Percentiles rank a stretch among this genome's conserved stretches.
phyloP scores from a whole-genome alignment of 768 basidiomycete genomes.

The Panaeolus cyanescens region DNA sequence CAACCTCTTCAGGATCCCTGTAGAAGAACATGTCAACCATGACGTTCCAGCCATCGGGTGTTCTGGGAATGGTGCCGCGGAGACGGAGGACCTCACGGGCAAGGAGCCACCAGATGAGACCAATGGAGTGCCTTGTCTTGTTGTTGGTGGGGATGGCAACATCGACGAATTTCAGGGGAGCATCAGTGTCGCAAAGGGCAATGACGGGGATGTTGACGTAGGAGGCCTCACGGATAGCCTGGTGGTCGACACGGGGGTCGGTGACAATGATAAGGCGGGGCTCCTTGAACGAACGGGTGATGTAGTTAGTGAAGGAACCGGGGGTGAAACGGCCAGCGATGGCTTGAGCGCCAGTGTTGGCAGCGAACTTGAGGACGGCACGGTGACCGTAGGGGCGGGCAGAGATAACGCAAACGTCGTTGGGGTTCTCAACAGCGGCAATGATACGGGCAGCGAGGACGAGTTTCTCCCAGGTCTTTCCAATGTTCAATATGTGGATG shows the following conservation, averaged over 20 bases:
- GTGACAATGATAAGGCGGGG: constrained; percentile 98
- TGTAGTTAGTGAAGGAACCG: constrained; percentile 99
- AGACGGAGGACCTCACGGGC: constrained; percentile 97
- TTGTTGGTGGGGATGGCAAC: constrained; percentile 99
- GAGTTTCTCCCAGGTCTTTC: constrained; percentile 99
- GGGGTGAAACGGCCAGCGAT: constrained; percentile 99
- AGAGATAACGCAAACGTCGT: constrained; percentile 97
- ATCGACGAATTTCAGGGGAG: constrained; percentile 96
- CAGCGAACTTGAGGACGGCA: constrained; percentile 97
- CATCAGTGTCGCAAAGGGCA: constrained; percentile 98
- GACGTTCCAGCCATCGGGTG: constrained; percentile 92
- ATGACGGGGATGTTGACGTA: constrained; percentile 99
- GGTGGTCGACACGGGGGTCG: constrained; percentile 99
- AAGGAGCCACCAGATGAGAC: constrained; percentile 97
- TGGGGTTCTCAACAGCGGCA: constrained; percentile 96
- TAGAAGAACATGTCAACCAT: constrained; percentile 99
- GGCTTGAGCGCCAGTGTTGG: constrained; percentile 97
- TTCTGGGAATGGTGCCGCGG: constrained; percentile 90
- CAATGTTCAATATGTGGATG: constrained; percentile 96
- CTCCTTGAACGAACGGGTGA: constrained; percentile 99
- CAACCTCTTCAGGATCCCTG: constrained; percentile 98
- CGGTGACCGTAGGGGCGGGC: constrained; percentile 99
- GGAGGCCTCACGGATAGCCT: constrained; percentile 99
- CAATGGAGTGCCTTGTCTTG: constrained; percentile 97
- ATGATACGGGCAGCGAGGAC: constrained; percentile 98